Evolutionary conservation across 805 yeast genomes (phyloP).

Genomic region (Sugiyamaella smithiae): DNA sequence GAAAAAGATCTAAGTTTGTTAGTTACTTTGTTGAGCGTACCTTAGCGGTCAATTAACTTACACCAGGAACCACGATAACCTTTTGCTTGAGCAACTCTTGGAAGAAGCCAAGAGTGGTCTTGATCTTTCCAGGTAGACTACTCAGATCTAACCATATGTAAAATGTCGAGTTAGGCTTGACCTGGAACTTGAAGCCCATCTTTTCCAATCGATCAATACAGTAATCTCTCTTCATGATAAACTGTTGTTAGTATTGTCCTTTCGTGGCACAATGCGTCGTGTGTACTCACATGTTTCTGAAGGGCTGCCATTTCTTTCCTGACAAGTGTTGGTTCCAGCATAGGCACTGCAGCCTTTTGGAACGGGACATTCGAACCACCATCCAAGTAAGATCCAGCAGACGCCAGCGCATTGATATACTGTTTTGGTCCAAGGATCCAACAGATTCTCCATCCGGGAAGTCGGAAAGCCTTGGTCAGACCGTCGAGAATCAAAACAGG

Average conservation of each 20-base stretch:
- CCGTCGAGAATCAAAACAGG: constrained; percentile 62
- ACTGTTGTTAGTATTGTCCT: constrained; percentile 35
- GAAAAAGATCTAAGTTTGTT: constrained; percentile 44
- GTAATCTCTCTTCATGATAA: constrained; percentile 56
- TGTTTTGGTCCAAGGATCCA: constrained; percentile 65
- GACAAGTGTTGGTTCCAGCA: constrained; percentile 51
- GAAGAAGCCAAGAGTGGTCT: constrained; percentile 59
- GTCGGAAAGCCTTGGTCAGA: constrained; percentile 56
- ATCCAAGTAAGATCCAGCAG: constrained; percentile 59
- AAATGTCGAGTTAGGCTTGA: constrained; percentile 56
- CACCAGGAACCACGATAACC: constrained; percentile 59
- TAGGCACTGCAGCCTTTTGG: constrained; percentile 57
- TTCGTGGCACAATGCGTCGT: constrained; percentile 44
- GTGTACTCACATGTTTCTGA: constrained; percentile 41
- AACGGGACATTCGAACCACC: constrained; percentile 63
- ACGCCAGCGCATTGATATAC: constrained; percentile 51
- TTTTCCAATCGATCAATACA: constrained; percentile 45
- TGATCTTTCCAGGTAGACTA: constrained; percentile 53
- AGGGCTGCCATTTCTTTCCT: constrained; percentile 54
- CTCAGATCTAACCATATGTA: constrained; percentile 57
- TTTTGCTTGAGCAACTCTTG: constrained; percentile 60
- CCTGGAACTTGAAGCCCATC: constrained; percentile 54
- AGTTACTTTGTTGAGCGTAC: no score
- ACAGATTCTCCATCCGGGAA: constrained; percentile 64
- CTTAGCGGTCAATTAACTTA: no score